phyloP scores from a whole-genome alignment of 305 asterid species.

The Vinca major region DNA sequence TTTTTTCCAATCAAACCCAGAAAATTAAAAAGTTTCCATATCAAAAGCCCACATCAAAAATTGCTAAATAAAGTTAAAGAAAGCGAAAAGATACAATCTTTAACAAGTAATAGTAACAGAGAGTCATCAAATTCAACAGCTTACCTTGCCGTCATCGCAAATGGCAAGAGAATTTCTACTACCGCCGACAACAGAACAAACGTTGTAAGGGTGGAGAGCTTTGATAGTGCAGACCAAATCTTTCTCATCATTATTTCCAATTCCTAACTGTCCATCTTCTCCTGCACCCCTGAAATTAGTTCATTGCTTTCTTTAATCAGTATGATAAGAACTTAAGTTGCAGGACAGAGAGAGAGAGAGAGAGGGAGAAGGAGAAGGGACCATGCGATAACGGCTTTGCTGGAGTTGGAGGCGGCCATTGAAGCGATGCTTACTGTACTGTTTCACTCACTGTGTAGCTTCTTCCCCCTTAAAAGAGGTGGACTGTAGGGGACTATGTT shows the following conservation, averaged over 20 bases:
- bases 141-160: constrained; percentile 84
- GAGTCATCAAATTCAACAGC: background rate
- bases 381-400: constrained; percentile 76
- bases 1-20: constrained; percentile 5
- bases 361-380: constrained; percentile 14
- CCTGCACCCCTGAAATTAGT: constrained; percentile 77
- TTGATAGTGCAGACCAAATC: constrained; percentile 68
- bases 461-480: too few species aligned
- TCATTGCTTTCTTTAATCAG: constrained; percentile 2
- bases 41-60: constrained; percentile 8
- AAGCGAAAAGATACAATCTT: background rate
- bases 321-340: background rate
- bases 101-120: background rate
- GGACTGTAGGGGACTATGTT: too few species aligned
- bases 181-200: constrained; percentile 72
- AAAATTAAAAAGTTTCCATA: background rate
- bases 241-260: constrained; percentile 69
- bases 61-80: too few species aligned
- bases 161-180: constrained; percentile 94
- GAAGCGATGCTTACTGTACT: background rate
- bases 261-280: constrained; percentile 94
- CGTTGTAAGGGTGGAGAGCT: constrained; percentile 45
- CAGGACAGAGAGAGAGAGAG: background rate
- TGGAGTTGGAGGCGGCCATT: constrained; percentile 54
- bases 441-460: too few species aligned